These are phyloP conservation scores for Zasmidium cellare DNA, from an alignment of 2,329 filamentous ascomycete genomes.

Conservation along the genomic window DNA sequence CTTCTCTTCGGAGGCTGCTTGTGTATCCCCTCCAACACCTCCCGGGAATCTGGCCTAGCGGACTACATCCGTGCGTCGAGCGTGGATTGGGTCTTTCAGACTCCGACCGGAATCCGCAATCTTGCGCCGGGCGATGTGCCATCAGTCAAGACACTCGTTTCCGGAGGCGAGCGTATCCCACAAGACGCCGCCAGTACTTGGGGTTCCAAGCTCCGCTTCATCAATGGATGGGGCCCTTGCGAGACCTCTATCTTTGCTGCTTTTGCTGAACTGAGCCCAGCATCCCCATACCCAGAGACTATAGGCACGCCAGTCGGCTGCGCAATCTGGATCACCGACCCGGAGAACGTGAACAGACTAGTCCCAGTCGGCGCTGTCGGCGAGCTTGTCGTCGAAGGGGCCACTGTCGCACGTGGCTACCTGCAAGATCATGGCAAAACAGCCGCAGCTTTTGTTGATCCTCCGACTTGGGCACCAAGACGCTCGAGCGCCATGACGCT, in stretches of 20 bases:
- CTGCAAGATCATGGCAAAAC: no score
- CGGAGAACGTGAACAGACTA: slow-evolving; percentile 27
- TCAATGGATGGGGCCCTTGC: not conserved
- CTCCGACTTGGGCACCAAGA: no score
- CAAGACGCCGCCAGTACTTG: not conserved
- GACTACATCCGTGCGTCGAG: not conserved
- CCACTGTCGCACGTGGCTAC: slow-evolving; percentile 37
- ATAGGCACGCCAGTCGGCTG: no score
- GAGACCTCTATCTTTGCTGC: not conserved
- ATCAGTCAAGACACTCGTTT: not conserved
- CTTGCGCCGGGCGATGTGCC: not conserved
- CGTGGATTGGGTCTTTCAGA: not conserved
- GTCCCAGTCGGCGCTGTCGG: slow-evolving; percentile 47
- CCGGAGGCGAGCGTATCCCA: not conserved
- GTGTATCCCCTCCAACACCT: not conserved
- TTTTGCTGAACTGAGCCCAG: no score
- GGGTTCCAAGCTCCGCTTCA: not conserved
- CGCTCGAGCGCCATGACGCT: no score
- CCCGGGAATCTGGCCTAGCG: not conserved
- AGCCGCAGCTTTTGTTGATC: no score
- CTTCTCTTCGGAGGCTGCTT: not conserved
- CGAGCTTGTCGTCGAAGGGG: slow-evolving; percentile 49
- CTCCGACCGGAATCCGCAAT: not conserved
- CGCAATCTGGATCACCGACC: slow-evolving; percentile 33
- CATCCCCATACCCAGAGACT: no score